These are phyloP conservation scores for Mollisiaceae sp. DNA, from an alignment of 2,329 filamentous ascomycete genomes.

Conservation along the genomic window DNA sequence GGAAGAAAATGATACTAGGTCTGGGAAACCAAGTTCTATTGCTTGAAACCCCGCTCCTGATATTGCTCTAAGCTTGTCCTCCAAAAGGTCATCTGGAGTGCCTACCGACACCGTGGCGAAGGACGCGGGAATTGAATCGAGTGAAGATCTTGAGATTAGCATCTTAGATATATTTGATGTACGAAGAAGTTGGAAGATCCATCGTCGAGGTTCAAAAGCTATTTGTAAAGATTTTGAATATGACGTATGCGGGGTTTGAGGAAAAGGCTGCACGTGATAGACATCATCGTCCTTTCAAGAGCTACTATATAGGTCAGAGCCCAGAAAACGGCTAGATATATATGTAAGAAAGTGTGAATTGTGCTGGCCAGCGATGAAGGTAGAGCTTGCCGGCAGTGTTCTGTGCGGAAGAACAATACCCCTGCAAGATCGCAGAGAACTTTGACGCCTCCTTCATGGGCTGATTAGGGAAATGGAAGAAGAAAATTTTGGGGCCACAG, in stretches of 20 bases:
- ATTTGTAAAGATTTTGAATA: background rate
- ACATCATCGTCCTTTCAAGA: background rate
- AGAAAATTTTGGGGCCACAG: background rate
- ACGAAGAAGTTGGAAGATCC: background rate
- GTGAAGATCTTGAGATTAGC: constrained; percentile 24
- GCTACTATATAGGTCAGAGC: background rate
- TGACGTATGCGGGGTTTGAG: constrained; percentile 6
- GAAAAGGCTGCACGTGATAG: background rate
- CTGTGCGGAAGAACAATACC: background rate
- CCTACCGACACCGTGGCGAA: constrained; percentile 63
- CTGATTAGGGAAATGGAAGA: background rate
- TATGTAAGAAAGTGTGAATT: background rate
- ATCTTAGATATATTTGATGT: constrained; percentile 16
- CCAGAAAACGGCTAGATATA: background rate
- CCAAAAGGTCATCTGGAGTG: constrained; percentile 55
- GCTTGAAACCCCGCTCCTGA: constrained; percentile 68
- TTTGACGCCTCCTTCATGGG: background rate
- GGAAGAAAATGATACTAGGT: constrained; percentile 68
- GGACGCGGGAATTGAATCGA: constrained; percentile 50
- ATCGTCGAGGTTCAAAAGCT: background rate
- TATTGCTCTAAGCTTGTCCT: constrained; percentile 65
- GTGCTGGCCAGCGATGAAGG: background rate
- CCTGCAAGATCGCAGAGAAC: background rate
- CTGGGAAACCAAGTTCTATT: constrained; percentile 77
- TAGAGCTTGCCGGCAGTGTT: background rate